These are phyloP conservation scores for Suillus lakei DNA, from an alignment of 768 basidiomycete genomes.

Conservation along the genomic window DNA sequence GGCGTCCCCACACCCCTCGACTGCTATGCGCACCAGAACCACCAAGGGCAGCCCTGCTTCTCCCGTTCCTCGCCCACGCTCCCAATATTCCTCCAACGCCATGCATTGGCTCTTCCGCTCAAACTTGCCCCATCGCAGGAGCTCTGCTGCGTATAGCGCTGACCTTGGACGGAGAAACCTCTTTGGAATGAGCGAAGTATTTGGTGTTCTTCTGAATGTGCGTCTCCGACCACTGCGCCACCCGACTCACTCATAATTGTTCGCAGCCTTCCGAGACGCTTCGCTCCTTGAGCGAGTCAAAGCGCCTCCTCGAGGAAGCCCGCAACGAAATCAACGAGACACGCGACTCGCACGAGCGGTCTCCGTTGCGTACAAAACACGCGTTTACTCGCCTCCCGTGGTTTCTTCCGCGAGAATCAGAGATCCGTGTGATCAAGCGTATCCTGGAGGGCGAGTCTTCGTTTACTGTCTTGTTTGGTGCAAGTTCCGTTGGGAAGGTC, in stretches of 20 bases:
- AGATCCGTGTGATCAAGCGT: conserved; percentile 68
- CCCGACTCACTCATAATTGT: conserved; percentile 16
- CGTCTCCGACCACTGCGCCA: conserved; percentile 26
- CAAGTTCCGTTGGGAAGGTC: conserved; percentile 83
- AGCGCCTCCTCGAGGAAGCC: conserved; percentile 75
- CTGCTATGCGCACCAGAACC: conserved; percentile 30
- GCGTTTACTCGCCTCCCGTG: conserved; percentile 79
- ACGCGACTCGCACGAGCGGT: conserved; percentile 48
- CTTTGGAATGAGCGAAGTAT: conserved; percentile 81
- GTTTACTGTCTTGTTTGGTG: conserved; percentile 82
- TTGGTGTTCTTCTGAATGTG: conserved; percentile 78
- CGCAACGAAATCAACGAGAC: conserved; percentile 74
- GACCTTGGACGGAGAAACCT: conserved; percentile 72
- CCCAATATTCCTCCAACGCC: conserved; percentile 34
- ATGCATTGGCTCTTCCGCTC: conserved; percentile 79
- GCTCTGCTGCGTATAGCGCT: conserved; percentile 60
- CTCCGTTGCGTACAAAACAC: conserved; percentile 72
- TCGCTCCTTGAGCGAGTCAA: conserved; percentile 80
- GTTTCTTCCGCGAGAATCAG: conserved; percentile 71
- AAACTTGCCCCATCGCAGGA: conserved; percentile 66
- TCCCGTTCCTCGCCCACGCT: conserved; percentile 33
- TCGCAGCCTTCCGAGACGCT: conserved; percentile 76
- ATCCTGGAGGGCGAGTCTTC: conserved; percentile 70
- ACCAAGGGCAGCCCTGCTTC: conserved; percentile 25
- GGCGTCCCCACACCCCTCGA: conserved; percentile 12